phyloP scores from a whole-genome alignment of 305 asterid genomes.

The Caryopteris hybrid region DNA sequence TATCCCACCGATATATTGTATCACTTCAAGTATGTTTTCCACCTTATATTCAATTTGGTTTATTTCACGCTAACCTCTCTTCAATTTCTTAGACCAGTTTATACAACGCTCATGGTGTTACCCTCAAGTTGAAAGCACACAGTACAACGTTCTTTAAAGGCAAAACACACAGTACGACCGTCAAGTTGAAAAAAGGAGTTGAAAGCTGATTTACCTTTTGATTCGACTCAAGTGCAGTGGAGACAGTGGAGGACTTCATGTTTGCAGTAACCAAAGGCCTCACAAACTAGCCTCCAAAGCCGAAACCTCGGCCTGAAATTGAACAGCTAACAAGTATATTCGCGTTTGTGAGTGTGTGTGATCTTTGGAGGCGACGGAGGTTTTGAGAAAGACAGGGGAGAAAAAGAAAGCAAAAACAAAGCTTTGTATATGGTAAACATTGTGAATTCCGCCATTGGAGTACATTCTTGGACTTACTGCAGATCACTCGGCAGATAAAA shows the following conservation, averaged over 20 bases:
- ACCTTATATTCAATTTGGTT: neutral
- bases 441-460: conserved; percentile 39
- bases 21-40: conserved; percentile 7
- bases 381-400: conserved; percentile 13
- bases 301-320: neutral
- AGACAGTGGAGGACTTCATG: conserved; percentile 28
- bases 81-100: neutral
- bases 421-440: conserved; percentile 17
- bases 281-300: conserved; percentile 6
- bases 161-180: neutral
- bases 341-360: neutral
- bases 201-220: conserved; percentile 28
- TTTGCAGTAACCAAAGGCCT: conserved; percentile 18
- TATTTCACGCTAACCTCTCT: neutral
- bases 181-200: neutral
- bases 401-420: conserved; percentile 15
- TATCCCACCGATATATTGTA: conserved; percentile 14
- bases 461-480: conserved; percentile 27
- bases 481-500: conserved; percentile 19
- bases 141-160: neutral
- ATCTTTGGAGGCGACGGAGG: conserved; percentile 17
- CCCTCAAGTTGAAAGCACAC: neutral
- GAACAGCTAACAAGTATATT: conserved; percentile 13
- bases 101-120: neutral
- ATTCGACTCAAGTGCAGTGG: conserved; percentile 19